Conservation (phyloP, 768 basidiomycete genomes). For the Mycena floridula region DNA sequence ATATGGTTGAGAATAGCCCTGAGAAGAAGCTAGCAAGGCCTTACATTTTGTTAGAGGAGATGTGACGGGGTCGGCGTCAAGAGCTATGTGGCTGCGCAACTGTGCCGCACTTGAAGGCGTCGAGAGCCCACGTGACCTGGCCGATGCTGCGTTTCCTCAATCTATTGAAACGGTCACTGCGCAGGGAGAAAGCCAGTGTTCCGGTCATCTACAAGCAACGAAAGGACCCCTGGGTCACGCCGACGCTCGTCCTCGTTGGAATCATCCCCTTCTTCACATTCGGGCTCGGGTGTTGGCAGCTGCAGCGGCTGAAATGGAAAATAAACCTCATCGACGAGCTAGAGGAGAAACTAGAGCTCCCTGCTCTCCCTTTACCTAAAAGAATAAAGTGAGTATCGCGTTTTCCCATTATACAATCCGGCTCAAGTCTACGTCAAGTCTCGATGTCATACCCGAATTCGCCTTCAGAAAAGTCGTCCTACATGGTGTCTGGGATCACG, state of each 20-base stretch:
- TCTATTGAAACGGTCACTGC: constrained; percentile 7
- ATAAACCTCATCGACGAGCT: constrained; percentile 88
- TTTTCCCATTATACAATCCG: constrained; percentile 16
- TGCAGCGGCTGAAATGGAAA: constrained; percentile 93
- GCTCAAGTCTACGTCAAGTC: constrained; percentile 45
- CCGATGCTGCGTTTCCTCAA: constrained; percentile 12
- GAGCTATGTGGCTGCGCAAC: constrained; percentile 3
- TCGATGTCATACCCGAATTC: constrained; percentile 81
- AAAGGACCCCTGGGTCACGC: constrained; percentile 56
- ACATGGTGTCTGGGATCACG: constrained; percentile 74
- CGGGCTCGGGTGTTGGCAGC: constrained; percentile 88
- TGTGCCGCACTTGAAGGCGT: not conserved
- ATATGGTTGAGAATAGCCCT: no score
- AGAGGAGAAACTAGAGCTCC: constrained; percentile 79
- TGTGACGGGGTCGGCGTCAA: not conserved
- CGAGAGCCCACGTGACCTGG: constrained; percentile 1
- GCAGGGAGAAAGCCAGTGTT: constrained; percentile 21
- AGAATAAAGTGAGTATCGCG: constrained; percentile 70
- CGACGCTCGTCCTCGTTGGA: constrained; percentile 70
- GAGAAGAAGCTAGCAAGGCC: no score
- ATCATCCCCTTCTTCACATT: constrained; percentile 89
- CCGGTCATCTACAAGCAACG: constrained; percentile 50
- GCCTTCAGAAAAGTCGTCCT: constrained; percentile 80
- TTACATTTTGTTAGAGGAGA: not conserved
- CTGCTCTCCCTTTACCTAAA: constrained; percentile 72